Conservation (phyloP, 768 basidiomycete species). For the Termitomyces sp. region DNA sequence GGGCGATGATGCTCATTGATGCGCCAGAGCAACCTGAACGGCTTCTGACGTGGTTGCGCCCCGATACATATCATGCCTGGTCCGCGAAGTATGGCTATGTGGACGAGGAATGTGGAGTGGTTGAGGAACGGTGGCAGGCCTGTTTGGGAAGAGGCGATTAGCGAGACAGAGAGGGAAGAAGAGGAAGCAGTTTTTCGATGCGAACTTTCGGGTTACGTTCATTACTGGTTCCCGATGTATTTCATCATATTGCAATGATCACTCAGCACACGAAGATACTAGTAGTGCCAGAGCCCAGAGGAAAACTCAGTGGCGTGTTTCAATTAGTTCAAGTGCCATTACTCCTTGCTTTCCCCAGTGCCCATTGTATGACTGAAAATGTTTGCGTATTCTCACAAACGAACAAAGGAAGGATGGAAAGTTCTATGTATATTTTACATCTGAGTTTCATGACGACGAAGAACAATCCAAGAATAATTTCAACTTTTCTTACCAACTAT, state of each 20-base stretch:
- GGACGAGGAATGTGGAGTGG: conserved; percentile 23
- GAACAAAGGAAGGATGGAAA: no score
- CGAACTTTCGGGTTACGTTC: conserved; percentile 18
- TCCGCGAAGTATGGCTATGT: conserved; percentile 32
- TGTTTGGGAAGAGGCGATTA: conserved; percentile 8
- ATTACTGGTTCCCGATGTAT: background rate
- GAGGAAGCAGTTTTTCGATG: background rate
- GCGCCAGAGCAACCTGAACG: conserved; percentile 39
- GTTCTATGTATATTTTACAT: no score
- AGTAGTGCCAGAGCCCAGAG: no score
- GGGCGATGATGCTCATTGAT: background rate
- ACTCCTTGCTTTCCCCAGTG: no score
- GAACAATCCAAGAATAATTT: no score
- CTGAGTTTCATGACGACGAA: no score
- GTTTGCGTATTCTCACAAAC: no score
- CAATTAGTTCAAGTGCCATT: no score
- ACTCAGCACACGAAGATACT: no score
- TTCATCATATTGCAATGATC: background rate
- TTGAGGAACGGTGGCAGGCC: conserved; percentile 9
- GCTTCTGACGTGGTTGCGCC: conserved; percentile 54
- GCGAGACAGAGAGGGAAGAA: background rate
- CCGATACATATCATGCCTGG: conserved; percentile 45
- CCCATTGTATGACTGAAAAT: no score
- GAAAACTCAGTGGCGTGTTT: no score
- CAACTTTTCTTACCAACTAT: no score